Evolutionary conservation across 1,284 basidiomycete genomes (phyloP).

Genomic region (Ganoderma boninense): DNA sequence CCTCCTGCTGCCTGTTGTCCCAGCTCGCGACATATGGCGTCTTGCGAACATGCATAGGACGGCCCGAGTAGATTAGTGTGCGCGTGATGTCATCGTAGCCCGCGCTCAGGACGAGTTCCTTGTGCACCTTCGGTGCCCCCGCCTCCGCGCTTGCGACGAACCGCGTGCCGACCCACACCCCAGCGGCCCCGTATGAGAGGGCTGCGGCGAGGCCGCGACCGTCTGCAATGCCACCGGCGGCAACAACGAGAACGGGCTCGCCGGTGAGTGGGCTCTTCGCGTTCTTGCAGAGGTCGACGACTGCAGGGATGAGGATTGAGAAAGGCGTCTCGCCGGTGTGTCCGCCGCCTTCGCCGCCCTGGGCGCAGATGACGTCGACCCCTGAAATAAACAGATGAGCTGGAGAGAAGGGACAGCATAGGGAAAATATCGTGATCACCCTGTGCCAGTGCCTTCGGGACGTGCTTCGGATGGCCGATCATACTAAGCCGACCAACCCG

Average conservation of each 20-base stretch:
- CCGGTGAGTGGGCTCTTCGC: constrained; percentile 78
- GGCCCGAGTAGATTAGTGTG: constrained; percentile 84
- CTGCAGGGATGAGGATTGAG: constrained; percentile 81
- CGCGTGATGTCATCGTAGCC: constrained; percentile 77
- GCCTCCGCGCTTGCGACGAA: constrained; percentile 90
- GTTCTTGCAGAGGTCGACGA: constrained; percentile 78
- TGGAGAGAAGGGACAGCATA: neutral
- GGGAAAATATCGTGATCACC: constrained; percentile 45
- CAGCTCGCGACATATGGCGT: constrained; percentile 79
- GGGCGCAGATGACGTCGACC: constrained; percentile 89
- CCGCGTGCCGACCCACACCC: constrained; percentile 91
- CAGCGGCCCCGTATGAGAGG: constrained; percentile 82
- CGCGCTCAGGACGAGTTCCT: constrained; percentile 70
- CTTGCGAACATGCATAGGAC: constrained; percentile 84
- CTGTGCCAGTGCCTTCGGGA: constrained; percentile 79
- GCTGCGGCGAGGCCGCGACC: constrained; percentile 84
- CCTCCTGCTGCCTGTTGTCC: constrained; percentile 66
- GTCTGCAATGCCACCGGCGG: constrained; percentile 86
- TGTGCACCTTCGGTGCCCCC: constrained; percentile 83
- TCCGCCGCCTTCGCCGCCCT: constrained; percentile 81
- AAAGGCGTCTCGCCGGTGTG: constrained; percentile 82
- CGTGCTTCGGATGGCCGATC: constrained; percentile 92
- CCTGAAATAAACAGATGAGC: constrained; percentile 47
- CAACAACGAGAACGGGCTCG: constrained; percentile 78
- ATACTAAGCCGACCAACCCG: constrained; percentile 57